Base-by-base conservation (phyloP, 2,329 filamentous ascomycete species). In the Penicillium polonicum region DNA sequence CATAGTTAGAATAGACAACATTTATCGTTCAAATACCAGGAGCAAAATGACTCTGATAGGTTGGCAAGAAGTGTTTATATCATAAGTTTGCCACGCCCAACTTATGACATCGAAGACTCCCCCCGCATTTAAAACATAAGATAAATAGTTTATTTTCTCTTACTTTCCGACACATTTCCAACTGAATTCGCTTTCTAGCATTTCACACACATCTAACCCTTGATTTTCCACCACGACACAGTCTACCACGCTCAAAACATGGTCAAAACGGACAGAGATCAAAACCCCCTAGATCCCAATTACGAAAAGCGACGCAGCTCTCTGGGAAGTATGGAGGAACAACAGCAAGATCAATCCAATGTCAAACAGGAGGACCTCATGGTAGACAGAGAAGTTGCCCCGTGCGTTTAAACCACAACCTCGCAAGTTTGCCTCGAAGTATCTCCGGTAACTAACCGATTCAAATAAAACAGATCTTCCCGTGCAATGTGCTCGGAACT, bases 251-350 rank as follows among this genome's bases (percentile, higher is more conserved):
- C 7, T 31, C 7, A 35, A 59, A 61, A 62, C 17, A 64, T 66
- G 64, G 62, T 62, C 33, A 52, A 46, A 31, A 62, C 62, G 3
- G 56, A 49, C 27, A 59, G 56, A 15, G 56, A 65, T 36, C 54
- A 58, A 10, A 62, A 65, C 39, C 63, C 65, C 10, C 54, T 66
- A 5, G 64, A 65, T 19, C 64, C 65, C 13, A 62, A 53, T 29
- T 55, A 57, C 17, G 49, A 52, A 17, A 56, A 66, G 19, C 57
- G 58, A 42, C 60, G 57, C 38, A 60, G 51, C 29, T 58, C 60
- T 12, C 45, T 63, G 2, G 48, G 57, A 53, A n/a, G 21, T 27
- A 58, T 31, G 21, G 39, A 50, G 39, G 15, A 38, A 29, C 6
- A 23, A 27, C n/a, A 38, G 27, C 19, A 41, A 38, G 10, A 55